phyloP scores from a whole-genome alignment of 2,329 filamentous ascomycete species.

The Dryadomyces sulphureus region DNA sequence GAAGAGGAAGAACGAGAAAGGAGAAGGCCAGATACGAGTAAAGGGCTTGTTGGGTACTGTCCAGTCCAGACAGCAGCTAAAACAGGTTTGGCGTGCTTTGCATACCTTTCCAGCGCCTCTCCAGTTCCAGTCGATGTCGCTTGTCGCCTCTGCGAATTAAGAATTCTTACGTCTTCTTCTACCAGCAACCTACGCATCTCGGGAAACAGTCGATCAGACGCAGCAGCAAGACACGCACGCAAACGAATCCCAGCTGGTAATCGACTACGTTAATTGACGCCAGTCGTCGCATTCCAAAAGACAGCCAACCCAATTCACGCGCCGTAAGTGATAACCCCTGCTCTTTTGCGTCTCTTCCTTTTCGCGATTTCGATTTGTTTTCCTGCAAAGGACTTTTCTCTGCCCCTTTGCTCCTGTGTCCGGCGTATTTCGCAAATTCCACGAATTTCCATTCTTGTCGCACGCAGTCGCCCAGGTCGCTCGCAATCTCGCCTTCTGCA shows the following conservation, averaged over 20 bases:
- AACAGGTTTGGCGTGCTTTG: slow-evolving; percentile 8
- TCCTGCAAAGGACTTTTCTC: background rate
- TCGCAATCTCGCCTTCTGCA: background rate
- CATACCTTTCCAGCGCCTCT: background rate
- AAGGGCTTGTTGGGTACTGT: background rate
- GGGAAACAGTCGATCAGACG: background rate
- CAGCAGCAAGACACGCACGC: background rate
- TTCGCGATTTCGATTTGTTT: background rate
- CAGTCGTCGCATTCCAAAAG: background rate
- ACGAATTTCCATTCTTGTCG: background rate
- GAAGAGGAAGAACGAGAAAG: background rate
- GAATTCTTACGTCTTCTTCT: background rate
- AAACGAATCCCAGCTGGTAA: too few relatives aligned
- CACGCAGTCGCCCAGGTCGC: background rate
- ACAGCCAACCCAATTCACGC: background rate
- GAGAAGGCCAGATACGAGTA: background rate
- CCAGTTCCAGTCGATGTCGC: background rate
- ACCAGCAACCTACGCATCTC: background rate
- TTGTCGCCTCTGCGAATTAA: background rate
- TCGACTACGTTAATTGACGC: background rate
- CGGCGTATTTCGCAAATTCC: background rate
- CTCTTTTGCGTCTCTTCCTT: background rate
- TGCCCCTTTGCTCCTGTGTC: background rate
- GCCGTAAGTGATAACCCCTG: background rate
- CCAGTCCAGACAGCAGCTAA: background rate